Conservation (phyloP, 345 rosid genomes). For the Citrus inodora region DNA sequence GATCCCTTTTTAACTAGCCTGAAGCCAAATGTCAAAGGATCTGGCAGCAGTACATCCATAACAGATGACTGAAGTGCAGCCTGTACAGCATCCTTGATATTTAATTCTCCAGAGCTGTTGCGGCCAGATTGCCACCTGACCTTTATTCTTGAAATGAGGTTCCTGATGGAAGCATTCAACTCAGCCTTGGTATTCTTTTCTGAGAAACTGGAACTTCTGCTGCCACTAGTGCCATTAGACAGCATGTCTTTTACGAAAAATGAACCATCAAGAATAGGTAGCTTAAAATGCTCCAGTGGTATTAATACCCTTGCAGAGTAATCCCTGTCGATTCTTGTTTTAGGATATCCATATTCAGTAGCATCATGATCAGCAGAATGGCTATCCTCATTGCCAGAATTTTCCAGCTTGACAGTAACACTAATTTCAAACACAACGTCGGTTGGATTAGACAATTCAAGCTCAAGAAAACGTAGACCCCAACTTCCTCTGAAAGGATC, state of each 20-base stretch:
- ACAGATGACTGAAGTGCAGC: conserved; percentile 86
- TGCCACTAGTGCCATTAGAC: conserved; percentile 36
- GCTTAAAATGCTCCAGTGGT: conserved; percentile 94
- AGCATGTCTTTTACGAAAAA: conserved; percentile 69
- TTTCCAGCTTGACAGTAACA: conserved; percentile 81
- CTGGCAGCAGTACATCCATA: conserved; percentile 95
- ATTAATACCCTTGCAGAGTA: conserved; percentile 87
- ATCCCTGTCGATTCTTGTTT: conserved; percentile 89
- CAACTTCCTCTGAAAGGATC: conserved; percentile 98
- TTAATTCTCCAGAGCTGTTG: conserved; percentile 91
- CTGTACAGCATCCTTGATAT: conserved; percentile 85
- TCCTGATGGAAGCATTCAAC: conserved; percentile 77
- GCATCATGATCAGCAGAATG: conserved; percentile 42
- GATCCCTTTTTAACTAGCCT: conserved; percentile 52
- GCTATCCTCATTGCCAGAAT: conserved; percentile 43
- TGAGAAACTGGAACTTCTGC: conserved; percentile 61
- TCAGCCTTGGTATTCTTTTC: conserved; percentile 91
- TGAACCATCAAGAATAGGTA: conserved; percentile 89
- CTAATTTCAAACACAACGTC: conserved; percentile 87
- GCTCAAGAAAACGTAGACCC: conserved; percentile 94
- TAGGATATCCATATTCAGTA: conserved; percentile 72
- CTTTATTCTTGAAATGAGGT: conserved; percentile 84
- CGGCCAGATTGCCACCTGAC: conserved; percentile 95
- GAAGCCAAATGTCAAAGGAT: conserved; percentile 94
- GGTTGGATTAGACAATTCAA: conserved; percentile 92